Base-by-base conservation (phyloP, 495 filamentous ascomycete species). In the Tirmania nivea region DNA sequence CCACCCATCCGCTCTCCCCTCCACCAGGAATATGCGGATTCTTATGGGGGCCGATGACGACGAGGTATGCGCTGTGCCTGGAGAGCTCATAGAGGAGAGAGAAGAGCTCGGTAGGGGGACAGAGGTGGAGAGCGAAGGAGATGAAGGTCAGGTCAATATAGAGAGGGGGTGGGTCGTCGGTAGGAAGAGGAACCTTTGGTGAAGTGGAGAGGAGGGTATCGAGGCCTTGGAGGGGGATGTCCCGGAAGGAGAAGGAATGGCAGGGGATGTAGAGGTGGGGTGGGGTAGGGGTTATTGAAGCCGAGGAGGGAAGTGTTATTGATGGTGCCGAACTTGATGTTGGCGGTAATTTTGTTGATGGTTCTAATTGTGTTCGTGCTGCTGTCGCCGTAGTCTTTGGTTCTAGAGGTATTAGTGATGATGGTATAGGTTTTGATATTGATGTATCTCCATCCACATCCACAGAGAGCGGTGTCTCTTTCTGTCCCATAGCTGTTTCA, bases 41-140 rank as follows among this genome's bases (percentile, higher is more conserved):
- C 35, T 61, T 61, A 50, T 60, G 58, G 39, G 59, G 59, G 5
- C 59, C 59, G 31, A 61, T 52, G n/a, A 61, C 59, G 8, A 61
- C 51, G 21, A 61, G 35, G 58, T 58, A 61, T 35, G 34, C 51
- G 1, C 54, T 49, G n/a, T 35, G 50, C 34, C 42, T 34, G 47
- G 58, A 61, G 48, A 61, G 35, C 20, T 48, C 56, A 36, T 60
- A 61, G 34, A 61, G 25, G 34, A 61, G 9, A 6, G 58, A 54
- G 51, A 50, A 61, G 20, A 61, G 48, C 52, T 61, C 59, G 4
- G 51, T 51, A 10, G 49, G 36, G 4, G 59, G 52, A 35, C 58
- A 61, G 10, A 61, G 35, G 34, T 61, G 59, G 49, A 61, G 42
- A 35, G 59, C 59, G 49, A 61, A 61, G 1, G 59, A 61, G 17